Conservation (phyloP, 2,329 filamentous ascomycete genomes). For the Fusarium sp. region DNA sequence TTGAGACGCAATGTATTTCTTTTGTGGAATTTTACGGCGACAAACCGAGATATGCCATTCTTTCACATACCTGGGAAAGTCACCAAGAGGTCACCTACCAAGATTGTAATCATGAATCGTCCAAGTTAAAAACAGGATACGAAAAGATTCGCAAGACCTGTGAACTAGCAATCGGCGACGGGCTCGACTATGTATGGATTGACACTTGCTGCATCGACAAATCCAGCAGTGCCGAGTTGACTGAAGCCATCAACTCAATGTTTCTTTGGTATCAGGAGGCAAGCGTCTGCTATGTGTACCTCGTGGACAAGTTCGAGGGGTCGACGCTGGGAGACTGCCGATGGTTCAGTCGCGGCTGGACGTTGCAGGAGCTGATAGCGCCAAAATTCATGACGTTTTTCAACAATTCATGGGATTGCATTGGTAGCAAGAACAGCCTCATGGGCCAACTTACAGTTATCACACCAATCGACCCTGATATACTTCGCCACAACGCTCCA, state of each 20-base stretch:
- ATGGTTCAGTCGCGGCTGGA: background rate
- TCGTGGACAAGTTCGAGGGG: background rate
- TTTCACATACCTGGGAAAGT: background rate
- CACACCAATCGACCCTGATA: background rate
- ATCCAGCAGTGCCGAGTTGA: background rate
- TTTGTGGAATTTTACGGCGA: background rate
- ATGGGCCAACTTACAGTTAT: background rate
- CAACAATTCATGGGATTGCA: background rate
- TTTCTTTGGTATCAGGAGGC: background rate
- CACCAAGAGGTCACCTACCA: background rate
- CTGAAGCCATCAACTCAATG: background rate
- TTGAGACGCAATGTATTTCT: background rate
- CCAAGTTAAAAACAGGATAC: background rate
- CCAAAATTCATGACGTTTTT: background rate
- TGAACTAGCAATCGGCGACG: background rate
- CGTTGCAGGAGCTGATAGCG: background rate
- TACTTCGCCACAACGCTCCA: background rate
- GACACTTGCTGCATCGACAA: background rate
- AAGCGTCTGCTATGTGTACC: background rate
- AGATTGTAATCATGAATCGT: fast-evolving
- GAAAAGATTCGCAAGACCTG: background rate
- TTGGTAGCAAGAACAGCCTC: background rate
- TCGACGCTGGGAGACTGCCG: background rate
- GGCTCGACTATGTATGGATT: background rate
- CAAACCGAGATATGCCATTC: background rate